A percentile compares a stretch with the other conserved stretches of the same genome.
These are phyloP conservation scores for Nannochloropsis granulata DNA, from an alignment of 108 stramenopile genomes.

Conservation along the genomic window DNA sequence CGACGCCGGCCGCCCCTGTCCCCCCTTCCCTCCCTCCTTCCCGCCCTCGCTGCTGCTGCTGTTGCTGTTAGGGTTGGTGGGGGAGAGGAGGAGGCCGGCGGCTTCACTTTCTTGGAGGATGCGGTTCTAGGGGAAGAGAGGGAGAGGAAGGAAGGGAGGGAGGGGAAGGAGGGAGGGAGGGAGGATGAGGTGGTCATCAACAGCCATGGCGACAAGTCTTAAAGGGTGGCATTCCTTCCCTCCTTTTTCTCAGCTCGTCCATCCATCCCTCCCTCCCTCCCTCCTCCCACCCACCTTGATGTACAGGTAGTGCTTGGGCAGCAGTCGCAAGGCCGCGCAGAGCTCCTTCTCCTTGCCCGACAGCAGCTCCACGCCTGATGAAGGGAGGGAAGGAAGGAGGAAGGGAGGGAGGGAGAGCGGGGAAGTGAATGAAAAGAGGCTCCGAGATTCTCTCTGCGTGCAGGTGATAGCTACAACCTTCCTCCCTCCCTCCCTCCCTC, in stretches of 20 bases:
- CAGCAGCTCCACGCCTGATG: not conserved
- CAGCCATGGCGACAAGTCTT: too few species aligned
- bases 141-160: not conserved
- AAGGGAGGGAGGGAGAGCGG: not conserved
- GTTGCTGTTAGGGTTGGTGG: not conserved
- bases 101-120: not conserved
- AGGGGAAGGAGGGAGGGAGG: not conserved
- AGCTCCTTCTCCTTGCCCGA: not conserved
- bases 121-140: not conserved
- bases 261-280: not conserved
- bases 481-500: not conserved
- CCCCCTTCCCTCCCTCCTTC: not conserved
- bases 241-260: too few species aligned
- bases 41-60: not conserved
- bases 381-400: not conserved
- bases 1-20: not conserved
- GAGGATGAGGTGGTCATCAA: not conserved
- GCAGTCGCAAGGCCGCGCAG: not conserved
- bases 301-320: not conserved
- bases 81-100: not conserved
- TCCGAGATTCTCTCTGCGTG: not conserved
- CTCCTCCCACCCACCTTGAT: not conserved
- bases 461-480: not conserved
- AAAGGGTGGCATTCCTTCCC: too few species aligned
- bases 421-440: not conserved